phyloP scores from a whole-genome alignment of 495 filamentous ascomycete genomes.

The Hypoxylon lenormandii region DNA sequence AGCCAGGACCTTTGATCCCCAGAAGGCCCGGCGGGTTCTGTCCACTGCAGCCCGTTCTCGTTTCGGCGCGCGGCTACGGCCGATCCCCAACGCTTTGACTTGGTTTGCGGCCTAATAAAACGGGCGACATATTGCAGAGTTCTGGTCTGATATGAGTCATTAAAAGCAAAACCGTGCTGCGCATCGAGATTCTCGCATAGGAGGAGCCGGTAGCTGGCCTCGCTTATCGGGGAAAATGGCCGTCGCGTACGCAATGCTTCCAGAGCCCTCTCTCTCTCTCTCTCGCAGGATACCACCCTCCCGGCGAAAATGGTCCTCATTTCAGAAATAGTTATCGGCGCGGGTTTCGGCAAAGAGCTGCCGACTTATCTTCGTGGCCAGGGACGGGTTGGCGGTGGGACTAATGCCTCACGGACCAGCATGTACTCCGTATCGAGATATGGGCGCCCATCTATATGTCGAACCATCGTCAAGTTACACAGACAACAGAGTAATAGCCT shows the following conservation, averaged over 20 bases:
- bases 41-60: conserved; percentile 67
- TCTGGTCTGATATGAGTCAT: conserved; percentile 22
- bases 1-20: conserved; percentile 61
- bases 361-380: conserved; percentile 58
- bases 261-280: conserved; percentile 51
- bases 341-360: conserved; percentile 57
- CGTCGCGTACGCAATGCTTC: conserved; percentile 61
- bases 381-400: conserved; percentile 63
- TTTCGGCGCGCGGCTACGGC: conserved; percentile 63
- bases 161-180: neutral
- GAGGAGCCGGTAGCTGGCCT: conserved; percentile 43
- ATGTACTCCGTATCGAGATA: conserved; percentile 58
- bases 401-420: conserved; percentile 59
- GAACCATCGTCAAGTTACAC: conserved; percentile 2
- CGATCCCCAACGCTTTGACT: conserved; percentile 52
- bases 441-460: conserved; percentile 39
- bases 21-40: conserved; percentile 63
- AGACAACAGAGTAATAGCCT: neutral
- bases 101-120: conserved; percentile 59
- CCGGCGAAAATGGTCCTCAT: conserved; percentile 59
- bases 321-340: conserved; percentile 63
- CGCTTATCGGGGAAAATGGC: conserved; percentile 56
- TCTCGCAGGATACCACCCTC: conserved; percentile 63
- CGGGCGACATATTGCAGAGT: conserved; percentile 51
- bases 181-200: conserved; percentile 39